These are phyloP conservation scores for Alternaria alternata DNA, from an alignment of 2,329 filamentous ascomycete genomes.

Conservation along the genomic window DNA sequence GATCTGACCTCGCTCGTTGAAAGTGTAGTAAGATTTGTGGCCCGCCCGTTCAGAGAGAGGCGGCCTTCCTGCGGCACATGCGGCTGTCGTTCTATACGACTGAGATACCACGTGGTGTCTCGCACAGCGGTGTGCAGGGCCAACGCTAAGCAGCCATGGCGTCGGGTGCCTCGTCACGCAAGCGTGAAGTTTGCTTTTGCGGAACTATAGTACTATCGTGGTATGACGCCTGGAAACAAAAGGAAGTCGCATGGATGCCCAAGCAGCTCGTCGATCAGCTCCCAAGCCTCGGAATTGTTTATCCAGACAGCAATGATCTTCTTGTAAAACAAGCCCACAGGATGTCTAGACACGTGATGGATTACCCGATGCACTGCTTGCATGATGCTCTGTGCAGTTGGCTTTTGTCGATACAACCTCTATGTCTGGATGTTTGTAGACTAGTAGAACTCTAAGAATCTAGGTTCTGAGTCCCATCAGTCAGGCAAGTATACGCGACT, in stretches of 20 bases:
- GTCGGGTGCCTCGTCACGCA: not conserved
- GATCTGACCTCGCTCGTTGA: not conserved
- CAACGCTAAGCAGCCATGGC: not conserved
- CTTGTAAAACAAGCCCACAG: not conserved
- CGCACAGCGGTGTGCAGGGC: not conserved
- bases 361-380: too few relatives aligned
- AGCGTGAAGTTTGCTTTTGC: not conserved
- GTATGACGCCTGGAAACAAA: not conserved
- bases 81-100: not conserved
- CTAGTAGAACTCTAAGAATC: not conserved
- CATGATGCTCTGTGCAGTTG: too few relatives aligned
- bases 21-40: not conserved
- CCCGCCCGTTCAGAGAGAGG: not conserved
- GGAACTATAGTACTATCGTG: not conserved
- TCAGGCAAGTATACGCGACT: not conserved
- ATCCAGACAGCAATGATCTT: not conserved
- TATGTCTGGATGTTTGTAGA: not conserved
- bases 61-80: not conserved
- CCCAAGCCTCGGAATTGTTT: not conserved
- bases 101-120: not conserved
- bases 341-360: too few relatives aligned
- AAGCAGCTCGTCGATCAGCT: not conserved
- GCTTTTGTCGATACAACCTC: too few relatives aligned
- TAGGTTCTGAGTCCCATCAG: not conserved
- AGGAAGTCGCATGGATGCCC: not conserved